phyloP scores from a whole-genome alignment of 345 rosid species.

The Physaria fendleri region DNA sequence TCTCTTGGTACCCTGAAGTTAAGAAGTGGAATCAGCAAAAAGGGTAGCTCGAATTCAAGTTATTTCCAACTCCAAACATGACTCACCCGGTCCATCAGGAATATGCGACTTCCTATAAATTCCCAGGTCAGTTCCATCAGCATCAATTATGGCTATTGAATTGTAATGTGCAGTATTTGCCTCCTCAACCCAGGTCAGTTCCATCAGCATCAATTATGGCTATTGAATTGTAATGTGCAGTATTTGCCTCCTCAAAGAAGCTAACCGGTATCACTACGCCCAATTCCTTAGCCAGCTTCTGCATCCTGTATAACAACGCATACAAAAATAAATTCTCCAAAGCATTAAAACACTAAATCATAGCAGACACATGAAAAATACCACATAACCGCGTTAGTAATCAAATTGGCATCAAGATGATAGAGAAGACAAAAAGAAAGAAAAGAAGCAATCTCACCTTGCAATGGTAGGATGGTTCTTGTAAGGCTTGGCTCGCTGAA shows the following conservation, averaged over 20 bases:
- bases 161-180: conserved; percentile 87
- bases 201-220: conserved; percentile 94
- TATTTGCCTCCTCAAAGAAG: too few relatives aligned
- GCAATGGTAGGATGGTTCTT: conserved; percentile 73
- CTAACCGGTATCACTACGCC: conserved; percentile 88
- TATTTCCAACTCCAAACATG: neutral
- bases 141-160: conserved; percentile 80
- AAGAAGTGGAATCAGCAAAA: conserved; percentile 4
- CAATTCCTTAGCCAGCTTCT: conserved; percentile 75
- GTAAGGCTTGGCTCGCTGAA: conserved; percentile 75
- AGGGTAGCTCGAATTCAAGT: neutral
- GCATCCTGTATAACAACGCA: conserved; percentile 79
- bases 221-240: conserved; percentile 84
- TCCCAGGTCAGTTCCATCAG: conserved; percentile 91
- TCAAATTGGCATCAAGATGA: neutral
- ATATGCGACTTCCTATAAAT: conserved; percentile 94
- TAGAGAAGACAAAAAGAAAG: neutral
- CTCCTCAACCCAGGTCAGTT: conserved; percentile 84
- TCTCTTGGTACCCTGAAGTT: conserved; percentile 79
- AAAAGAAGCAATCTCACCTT: conserved; percentile 35
- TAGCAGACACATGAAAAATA: neutral
- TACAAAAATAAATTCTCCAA: neutral
- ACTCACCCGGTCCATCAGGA: conserved; percentile 93
- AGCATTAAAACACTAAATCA: neutral
- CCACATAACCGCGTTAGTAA: neutral